Evolutionary conservation across 345 rosid genomes (phyloP).

Genomic region (Bretschneidera sinensis): DNA sequence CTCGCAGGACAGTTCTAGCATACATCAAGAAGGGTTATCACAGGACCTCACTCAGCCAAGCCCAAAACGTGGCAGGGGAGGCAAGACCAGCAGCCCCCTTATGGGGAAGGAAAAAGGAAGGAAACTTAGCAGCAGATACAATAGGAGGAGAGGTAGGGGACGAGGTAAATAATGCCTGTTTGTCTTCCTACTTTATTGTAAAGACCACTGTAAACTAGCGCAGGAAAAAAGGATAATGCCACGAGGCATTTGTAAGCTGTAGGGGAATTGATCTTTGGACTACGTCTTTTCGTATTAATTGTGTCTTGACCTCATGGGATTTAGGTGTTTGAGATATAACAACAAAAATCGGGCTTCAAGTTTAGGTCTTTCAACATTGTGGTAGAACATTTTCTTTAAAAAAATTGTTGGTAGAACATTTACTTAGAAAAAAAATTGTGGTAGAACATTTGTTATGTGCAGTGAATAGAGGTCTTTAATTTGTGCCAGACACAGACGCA

Average conservation of each 20-base stretch:
- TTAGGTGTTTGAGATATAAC: not conserved
- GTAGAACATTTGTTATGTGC: no score
- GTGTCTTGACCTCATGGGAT: no score
- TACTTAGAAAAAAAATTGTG: no score
- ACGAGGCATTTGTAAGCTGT: not conserved
- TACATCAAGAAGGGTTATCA: constrained; percentile 39
- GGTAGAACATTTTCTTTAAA: no score
- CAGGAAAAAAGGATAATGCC: no score
- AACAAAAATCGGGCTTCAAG: no score
- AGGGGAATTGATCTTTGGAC: no score
- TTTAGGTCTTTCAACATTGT: no score
- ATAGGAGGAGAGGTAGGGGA: constrained; percentile 43
- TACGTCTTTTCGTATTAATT: not conserved
- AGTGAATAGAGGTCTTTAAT: no score
- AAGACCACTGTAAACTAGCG: constrained; percentile 21
- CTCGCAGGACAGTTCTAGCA: constrained; percentile 51
- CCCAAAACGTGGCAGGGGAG: constrained; percentile 25
- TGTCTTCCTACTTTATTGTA: constrained; percentile 13
- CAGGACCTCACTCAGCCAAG: constrained; percentile 27
- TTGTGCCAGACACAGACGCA: no score
- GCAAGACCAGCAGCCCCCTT: constrained; percentile 22
- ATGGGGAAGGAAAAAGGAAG: constrained; percentile 39
- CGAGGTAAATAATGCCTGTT: constrained; percentile 26
- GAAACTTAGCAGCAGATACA: constrained; percentile 36
- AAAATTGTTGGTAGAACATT: no score